Percentiles rank a stretch among this genome's conserved stretches.
These are phyloP conservation scores for Botryobasidium botryosum DNA, from an alignment of 768 basidiomycete species.

Conservation along the genomic window DNA sequence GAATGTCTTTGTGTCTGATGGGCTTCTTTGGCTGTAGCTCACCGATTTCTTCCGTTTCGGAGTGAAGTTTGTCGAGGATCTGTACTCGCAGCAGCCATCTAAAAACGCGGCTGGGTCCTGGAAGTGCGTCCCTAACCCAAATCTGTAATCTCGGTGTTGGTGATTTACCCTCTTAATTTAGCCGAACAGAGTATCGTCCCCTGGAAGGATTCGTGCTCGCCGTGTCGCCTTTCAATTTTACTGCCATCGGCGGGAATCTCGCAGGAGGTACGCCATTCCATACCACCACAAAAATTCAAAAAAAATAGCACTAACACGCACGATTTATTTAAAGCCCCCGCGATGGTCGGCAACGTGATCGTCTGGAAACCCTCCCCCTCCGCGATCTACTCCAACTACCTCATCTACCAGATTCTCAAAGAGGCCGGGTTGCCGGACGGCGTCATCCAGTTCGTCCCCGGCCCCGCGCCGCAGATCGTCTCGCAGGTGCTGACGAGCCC, in stretches of 20 bases:
- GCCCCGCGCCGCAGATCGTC: slow-evolving; percentile 71
- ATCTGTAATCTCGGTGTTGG: slow-evolving; percentile 5
- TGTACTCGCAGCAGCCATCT: slow-evolving; percentile 79
- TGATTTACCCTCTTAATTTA: slow-evolving; percentile 17
- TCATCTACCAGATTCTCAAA: slow-evolving; percentile 74
- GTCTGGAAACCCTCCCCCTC: slow-evolving; percentile 97
- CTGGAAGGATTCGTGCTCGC: slow-evolving; percentile 98
- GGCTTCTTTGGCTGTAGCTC: slow-evolving; percentile 28
- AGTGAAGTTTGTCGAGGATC: slow-evolving; percentile 90
- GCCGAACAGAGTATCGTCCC: slow-evolving; percentile 89
- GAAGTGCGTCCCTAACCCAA: slow-evolving; percentile 43
- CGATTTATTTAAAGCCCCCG: slow-evolving; percentile 40
- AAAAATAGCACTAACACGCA: slow-evolving; percentile 1
- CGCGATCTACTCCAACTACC: slow-evolving; percentile 89
- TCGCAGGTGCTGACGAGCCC: slow-evolving; percentile 64
- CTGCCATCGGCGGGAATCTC: slow-evolving; percentile 94
- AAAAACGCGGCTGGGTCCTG: slow-evolving; percentile 76
- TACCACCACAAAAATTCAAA: neutral
- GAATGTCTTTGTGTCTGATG: neutral
- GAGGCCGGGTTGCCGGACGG: slow-evolving; percentile 90
- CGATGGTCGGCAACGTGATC: slow-evolving; percentile 84
- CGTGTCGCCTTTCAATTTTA: slow-evolving; percentile 97
- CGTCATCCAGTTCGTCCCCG: slow-evolving; percentile 95
- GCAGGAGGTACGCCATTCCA: slow-evolving; percentile 35
- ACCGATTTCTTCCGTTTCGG: slow-evolving; percentile 92